A percentile compares a stretch with the other conserved stretches of the same genome.
Conservation (phyloP, 2,329 filamentous ascomycete genomes). For the Grosmannia huntii region DNA sequence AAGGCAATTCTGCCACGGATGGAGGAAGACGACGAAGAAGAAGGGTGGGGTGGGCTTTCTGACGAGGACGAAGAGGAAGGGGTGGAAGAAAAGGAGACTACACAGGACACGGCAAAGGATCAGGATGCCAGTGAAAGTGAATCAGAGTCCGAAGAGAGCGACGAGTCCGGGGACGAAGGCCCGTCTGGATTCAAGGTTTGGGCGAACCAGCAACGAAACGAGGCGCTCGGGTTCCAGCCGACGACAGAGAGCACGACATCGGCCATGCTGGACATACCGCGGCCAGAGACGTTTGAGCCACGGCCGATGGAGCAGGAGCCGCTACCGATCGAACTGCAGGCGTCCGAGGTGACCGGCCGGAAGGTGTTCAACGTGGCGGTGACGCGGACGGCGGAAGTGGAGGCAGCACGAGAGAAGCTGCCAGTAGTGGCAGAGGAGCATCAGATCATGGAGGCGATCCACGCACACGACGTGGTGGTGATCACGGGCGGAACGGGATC, state of each 20-base stretch:
- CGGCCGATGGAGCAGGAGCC: conserved; percentile 59
- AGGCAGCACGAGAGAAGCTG: conserved; percentile 63
- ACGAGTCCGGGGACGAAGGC: conserved; percentile 17
- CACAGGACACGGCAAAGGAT: conserved; percentile 15
- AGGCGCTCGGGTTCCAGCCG: conserved; percentile 57
- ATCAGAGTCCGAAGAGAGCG: conserved; percentile 23
- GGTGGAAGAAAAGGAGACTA: conserved; percentile 9
- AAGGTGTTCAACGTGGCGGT: conserved; percentile 69
- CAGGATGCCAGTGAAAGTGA: conserved; percentile 19
- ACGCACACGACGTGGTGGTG: conserved; percentile 80
- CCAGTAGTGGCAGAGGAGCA: conserved; percentile 94
- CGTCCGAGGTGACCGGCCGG: conserved; percentile 45
- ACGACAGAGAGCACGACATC: conserved; percentile 17
- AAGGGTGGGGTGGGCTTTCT: conserved; percentile 8
- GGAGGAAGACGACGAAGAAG: conserved; percentile 19
- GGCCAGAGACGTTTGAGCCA: conserved; percentile 49
- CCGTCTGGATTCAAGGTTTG: conserved; percentile 77
- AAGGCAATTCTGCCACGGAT: conserved; percentile 22
- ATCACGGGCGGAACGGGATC: conserved; percentile 93
- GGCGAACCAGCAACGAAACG: conserved; percentile 77
- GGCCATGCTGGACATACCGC: conserved; percentile 36
- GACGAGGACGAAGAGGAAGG: conserved; percentile 13
- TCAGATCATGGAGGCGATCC: conserved; percentile 93
- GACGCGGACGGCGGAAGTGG: conserved; percentile 56
- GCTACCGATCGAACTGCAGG: conserved; percentile 51